Evolutionary conservation across 176 grass and related monocot species (phyloP).

Genomic region (Triticum monococcum): DNA sequence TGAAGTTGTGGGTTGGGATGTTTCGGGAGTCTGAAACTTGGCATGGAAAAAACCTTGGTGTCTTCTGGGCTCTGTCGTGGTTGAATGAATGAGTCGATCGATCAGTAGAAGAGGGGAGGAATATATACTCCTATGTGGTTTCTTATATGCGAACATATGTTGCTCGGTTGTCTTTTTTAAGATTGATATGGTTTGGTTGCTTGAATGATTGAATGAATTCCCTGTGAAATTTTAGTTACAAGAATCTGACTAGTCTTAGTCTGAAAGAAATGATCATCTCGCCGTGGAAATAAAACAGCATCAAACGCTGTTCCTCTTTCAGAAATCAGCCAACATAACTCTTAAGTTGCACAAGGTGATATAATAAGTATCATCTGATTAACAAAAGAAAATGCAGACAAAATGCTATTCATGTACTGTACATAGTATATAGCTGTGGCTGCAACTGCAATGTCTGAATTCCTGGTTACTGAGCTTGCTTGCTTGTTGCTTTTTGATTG

Average conservation of each 20-base stretch:
- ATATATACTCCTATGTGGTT: background rate
- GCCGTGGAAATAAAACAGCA: too few species aligned
- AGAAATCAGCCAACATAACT: background rate
- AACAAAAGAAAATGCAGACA: background rate
- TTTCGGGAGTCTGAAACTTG: background rate
- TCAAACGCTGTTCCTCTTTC: background rate
- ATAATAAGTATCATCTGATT: too few species aligned
- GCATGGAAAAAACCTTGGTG: background rate
- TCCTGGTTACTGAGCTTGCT: background rate
- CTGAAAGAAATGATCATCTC: too few species aligned
- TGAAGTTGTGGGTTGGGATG: slow-evolving; percentile 12
- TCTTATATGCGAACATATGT: background rate
- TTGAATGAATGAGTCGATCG: slow-evolving; percentile 6
- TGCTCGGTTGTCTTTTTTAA: background rate
- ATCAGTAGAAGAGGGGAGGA: background rate
- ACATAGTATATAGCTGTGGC: background rate
- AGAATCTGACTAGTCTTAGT: background rate
- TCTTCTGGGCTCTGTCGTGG: background rate
- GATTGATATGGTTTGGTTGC: background rate
- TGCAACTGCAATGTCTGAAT: background rate
- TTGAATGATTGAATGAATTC: background rate
- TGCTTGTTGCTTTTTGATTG: background rate
- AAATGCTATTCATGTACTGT: background rate
- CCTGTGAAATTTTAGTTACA: background rate
- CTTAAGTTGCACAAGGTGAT: background rate